Evolutionary conservation across 106 monocot genomes (phyloP).

Genomic region (Agapanthus africanus): DNA sequence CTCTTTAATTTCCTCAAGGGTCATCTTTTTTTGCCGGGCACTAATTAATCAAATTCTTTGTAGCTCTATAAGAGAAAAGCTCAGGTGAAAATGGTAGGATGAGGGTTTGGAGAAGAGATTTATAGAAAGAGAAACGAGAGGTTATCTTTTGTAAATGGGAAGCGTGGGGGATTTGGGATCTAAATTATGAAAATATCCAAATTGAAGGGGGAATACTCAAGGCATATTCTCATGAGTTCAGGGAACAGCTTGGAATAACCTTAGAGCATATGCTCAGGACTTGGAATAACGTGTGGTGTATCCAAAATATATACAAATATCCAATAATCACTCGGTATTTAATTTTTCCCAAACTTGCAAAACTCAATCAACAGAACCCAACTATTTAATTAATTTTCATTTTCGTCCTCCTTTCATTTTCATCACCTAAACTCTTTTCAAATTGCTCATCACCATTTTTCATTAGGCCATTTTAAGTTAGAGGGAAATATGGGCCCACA

Average conservation of each 20-base stretch:
- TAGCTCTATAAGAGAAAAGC: background rate
- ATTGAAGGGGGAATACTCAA: background rate
- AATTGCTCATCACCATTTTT: too few species aligned
- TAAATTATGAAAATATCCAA: background rate
- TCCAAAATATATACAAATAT: too few species aligned
- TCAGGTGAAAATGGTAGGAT: background rate
- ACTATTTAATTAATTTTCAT: too few species aligned
- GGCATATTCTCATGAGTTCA: background rate
- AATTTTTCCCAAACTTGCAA: too few species aligned
- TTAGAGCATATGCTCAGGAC: background rate
- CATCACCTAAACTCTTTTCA: too few species aligned
- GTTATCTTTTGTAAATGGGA: background rate
- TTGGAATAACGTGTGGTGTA: background rate
- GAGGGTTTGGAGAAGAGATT: background rate
- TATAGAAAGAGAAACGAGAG: background rate
- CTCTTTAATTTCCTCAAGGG: constrained; percentile 3
- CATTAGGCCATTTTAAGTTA: too few species aligned
- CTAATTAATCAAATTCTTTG: background rate
- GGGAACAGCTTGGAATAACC: background rate
- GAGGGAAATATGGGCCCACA: too few species aligned
- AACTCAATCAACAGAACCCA: too few species aligned
- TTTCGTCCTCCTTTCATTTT: too few species aligned
- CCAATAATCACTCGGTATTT: too few species aligned
- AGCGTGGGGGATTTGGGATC: background rate
- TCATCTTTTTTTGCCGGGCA: background rate